These are phyloP conservation scores for Grosmannia serpens DNA, from an alignment of 2,329 filamentous ascomycete species.

Conservation along the genomic window DNA sequence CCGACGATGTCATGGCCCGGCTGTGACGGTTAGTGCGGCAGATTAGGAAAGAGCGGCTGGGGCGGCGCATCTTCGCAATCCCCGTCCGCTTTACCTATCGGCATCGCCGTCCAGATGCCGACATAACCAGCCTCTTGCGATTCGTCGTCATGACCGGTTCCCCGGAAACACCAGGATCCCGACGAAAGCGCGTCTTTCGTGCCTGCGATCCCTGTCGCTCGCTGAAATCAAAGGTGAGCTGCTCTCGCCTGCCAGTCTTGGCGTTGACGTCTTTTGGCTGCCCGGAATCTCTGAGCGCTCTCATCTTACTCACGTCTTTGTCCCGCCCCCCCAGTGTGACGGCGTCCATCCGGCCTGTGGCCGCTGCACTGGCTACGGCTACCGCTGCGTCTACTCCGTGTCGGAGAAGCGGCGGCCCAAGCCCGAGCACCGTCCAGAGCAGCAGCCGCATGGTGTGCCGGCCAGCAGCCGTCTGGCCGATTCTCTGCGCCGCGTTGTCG, in stretches of 20 bases:
- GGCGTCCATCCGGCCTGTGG: slow-evolving; percentile 14
- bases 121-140: neutral
- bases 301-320: neutral
- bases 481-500: neutral
- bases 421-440: neutral
- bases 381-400: slow-evolving; percentile 11
- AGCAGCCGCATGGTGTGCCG: neutral
- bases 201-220: slow-evolving; percentile 16
- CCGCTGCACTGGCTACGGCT: slow-evolving; percentile 16
- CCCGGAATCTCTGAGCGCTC: neutral
- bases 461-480: neutral
- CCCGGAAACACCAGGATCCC: neutral
- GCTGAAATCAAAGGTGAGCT: slow-evolving; percentile 16
- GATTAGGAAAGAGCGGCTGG: no score
- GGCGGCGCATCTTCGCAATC: neutral
- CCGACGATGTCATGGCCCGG: no score
- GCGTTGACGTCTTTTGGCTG: neutral
- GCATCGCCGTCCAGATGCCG: no score
- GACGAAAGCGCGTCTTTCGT: slow-evolving; percentile 14
- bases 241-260: neutral
- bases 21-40: no score
- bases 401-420: slow-evolving; percentile 4
- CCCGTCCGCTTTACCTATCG: no score
- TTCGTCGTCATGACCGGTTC: neutral
- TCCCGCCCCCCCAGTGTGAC: slow-evolving; percentile 9